These are phyloP conservation scores for Hydnomerulius pinastri DNA, from an alignment of 768 basidiomycete species.

Conservation along the genomic window DNA sequence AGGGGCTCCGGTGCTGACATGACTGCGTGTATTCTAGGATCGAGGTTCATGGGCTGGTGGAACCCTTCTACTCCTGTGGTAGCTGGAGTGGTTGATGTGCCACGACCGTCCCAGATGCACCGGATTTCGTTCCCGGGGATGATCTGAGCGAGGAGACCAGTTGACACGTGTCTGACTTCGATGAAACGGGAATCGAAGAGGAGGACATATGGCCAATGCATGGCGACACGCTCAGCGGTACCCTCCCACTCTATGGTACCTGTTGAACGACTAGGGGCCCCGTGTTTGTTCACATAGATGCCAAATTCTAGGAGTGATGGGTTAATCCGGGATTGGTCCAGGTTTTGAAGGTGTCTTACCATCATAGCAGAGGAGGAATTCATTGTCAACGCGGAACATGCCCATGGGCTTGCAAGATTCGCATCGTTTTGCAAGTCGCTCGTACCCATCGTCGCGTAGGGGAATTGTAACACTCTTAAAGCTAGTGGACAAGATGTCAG, in stretches of 20 bases:
- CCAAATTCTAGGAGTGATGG: conserved; percentile 68
- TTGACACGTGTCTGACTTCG: conserved; percentile 83
- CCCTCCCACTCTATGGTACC: conserved; percentile 94
- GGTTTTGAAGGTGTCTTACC: conserved; percentile 46
- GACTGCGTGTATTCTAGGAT: conserved; percentile 84
- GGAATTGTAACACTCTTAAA: conserved; percentile 91
- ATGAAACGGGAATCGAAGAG: conserved; percentile 90
- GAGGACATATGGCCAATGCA: conserved; percentile 86
- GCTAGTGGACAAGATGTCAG: conserved; percentile 36
- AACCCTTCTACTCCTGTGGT: conserved; percentile 34
- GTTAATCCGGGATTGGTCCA: not conserved
- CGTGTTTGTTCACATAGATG: conserved; percentile 88
- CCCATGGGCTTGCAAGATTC: conserved; percentile 82
- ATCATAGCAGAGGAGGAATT: conserved; percentile 88
- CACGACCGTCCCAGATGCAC: conserved; percentile 89
- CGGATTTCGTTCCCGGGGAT: conserved; percentile 79
- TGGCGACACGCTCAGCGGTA: conserved; percentile 82
- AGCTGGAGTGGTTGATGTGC: conserved; percentile 31
- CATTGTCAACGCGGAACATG: conserved; percentile 88
- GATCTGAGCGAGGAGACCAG: conserved; percentile 79
- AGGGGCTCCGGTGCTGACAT: conserved; percentile 59
- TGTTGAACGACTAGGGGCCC: conserved; percentile 72
- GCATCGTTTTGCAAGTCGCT: conserved; percentile 75
- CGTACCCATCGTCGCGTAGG: conserved; percentile 70
- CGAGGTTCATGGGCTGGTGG: conserved; percentile 55